A percentile compares a stretch with the other conserved stretches of the same genome.
phyloP scores from a whole-genome alignment of 2,329 filamentous ascomycete genomes.

The Colletotrichum incanum region DNA sequence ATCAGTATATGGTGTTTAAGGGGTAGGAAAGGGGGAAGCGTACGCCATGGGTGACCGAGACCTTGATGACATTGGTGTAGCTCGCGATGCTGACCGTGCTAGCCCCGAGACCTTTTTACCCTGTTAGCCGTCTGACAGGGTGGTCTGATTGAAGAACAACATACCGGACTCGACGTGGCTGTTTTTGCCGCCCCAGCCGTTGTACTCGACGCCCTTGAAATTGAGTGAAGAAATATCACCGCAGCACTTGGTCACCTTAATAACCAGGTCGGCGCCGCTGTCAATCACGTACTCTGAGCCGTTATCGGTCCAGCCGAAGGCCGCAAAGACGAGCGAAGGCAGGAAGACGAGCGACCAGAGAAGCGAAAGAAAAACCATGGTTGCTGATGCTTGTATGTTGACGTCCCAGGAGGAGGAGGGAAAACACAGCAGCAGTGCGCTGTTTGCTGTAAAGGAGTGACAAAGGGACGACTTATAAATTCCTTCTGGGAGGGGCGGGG shows the following conservation, averaged over 20 bases:
- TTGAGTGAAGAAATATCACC: conserved; percentile 55
- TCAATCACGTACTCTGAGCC: conserved; percentile 57
- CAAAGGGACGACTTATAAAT: conserved; percentile 12
- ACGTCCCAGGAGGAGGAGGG: not conserved
- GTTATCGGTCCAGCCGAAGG: conserved; percentile 57
- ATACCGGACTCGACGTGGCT: conserved; percentile 49
- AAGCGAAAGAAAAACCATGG: conserved; percentile 49
- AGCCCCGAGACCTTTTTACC: conserved; percentile 48
- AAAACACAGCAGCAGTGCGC: conserved; percentile 23
- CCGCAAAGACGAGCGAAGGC: conserved; percentile 52
- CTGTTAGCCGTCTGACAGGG: not conserved
- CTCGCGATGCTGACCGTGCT: conserved; percentile 52
- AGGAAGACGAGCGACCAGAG: conserved; percentile 48
- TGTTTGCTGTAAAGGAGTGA: conserved; percentile 18
- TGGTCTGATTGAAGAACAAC: not conserved
- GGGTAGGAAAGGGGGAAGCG: not conserved
- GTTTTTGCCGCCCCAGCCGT: conserved; percentile 51
- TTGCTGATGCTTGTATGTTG: not conserved
- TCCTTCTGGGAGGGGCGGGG: not conserved
- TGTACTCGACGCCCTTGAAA: conserved; percentile 53
- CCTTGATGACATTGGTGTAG: conserved; percentile 53
- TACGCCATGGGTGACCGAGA: conserved; percentile 51
- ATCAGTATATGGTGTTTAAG: not conserved
- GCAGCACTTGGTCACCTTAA: conserved; percentile 54
- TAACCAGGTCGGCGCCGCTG: conserved; percentile 51